Conservation (phyloP, 495 filamentous ascomycete genomes). For the Penicillium canescens region DNA sequence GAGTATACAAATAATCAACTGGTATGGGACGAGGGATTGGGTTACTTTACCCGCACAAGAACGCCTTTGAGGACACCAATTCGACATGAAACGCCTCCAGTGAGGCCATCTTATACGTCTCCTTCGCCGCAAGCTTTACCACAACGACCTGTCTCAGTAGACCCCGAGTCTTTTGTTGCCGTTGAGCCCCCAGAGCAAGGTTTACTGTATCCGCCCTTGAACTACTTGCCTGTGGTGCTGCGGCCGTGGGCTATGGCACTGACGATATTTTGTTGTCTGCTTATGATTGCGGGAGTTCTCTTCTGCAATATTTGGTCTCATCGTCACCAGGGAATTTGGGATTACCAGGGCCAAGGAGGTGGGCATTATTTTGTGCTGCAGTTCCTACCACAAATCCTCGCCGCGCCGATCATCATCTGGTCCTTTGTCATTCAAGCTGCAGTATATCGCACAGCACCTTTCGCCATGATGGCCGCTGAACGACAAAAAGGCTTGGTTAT, state of each 20-base stretch:
- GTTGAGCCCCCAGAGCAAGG: constrained; percentile 47
- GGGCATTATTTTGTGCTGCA: constrained; percentile 82
- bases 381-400: constrained; percentile 79
- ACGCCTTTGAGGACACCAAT: constrained; percentile 24
- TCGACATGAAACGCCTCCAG: constrained; percentile 19
- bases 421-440: constrained; percentile 72
- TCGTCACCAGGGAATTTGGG: constrained; percentile 60
- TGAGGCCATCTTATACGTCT: constrained; percentile 18
- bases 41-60: constrained; percentile 44
- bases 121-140: constrained; percentile 29
- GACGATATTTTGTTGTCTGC: constrained; percentile 59
- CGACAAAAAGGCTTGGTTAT: constrained; percentile 35
- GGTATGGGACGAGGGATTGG: constrained; percentile 51
- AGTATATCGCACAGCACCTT: constrained; percentile 75
- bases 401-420: constrained; percentile 69
- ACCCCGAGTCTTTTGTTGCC: constrained; percentile 54
- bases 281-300: constrained; percentile 70
- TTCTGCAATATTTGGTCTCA: constrained; percentile 75
- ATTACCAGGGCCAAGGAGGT: constrained; percentile 64
- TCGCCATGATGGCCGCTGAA: constrained; percentile 69
- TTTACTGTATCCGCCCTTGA: constrained; percentile 54
- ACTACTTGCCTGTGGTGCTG: constrained; percentile 66
- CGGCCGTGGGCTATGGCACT: constrained; percentile 59
- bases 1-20: constrained; percentile 51
- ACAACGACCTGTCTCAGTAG: constrained; percentile 34